Evolutionary conservation across 495 filamentous ascomycete species (phyloP).

Genomic region (Talaromyces stipitatus): DNA sequence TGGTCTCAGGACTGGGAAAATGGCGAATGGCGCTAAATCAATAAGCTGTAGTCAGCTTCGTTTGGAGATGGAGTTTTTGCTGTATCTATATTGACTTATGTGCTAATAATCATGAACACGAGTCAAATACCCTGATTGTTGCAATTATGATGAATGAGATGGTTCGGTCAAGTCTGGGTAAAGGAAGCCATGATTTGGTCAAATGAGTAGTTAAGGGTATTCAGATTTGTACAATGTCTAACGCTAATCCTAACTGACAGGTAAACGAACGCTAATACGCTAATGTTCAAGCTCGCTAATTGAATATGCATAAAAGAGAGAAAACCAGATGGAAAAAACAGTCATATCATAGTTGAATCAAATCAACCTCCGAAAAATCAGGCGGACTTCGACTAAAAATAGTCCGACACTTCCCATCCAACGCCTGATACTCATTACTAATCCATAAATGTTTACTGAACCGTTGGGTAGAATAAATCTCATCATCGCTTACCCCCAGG

Average conservation of each 20-base stretch:
- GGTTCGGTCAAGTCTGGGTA: no score
- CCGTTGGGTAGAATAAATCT: constrained; percentile 67
- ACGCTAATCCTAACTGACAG: background rate
- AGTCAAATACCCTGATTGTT: no score
- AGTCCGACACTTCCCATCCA: constrained; percentile 79
- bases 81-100: background rate
- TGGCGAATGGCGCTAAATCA: background rate
- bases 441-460: constrained; percentile 86
- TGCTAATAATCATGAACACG: no score
- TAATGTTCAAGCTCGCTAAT: background rate
- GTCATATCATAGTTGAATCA: constrained; percentile 63
- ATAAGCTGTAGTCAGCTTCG: no score
- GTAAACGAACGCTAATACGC: background rate
- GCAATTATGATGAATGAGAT: no score
- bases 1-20: background rate
- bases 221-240: background rate
- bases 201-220: background rate
- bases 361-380: constrained; percentile 84
- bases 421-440: constrained; percentile 80
- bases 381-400: constrained; percentile 83
- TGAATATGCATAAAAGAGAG: background rate
- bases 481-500: constrained; percentile 85
- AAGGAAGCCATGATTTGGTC: no score
- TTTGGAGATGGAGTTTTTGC: no score
- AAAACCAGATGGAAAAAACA: background rate